Base-by-base conservation (phyloP, 371 early-diverging fungal species). In the Mortierella sp. region DNA sequence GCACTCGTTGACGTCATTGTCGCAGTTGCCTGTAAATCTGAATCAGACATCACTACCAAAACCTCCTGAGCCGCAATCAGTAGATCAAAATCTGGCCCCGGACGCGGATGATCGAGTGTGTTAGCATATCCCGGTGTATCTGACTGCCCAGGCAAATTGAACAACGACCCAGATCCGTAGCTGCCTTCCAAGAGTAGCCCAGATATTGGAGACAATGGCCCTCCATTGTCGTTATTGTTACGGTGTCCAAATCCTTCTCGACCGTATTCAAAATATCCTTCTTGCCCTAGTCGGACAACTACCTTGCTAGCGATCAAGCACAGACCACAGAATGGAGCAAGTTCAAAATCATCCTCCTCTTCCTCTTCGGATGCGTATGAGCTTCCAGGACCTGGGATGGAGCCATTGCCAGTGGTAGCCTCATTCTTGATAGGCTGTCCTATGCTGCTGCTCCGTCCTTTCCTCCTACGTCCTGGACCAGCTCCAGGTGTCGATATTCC, bases 241-340 rank as follows among this genome's bases (percentile, higher is more conserved):
- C 63, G 69, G 15, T 57, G 73, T 9, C 76, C 75, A 55, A 80
- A 74, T 6, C 81, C 81, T 24, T 73, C 80, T 24, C 78, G 72
- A n/a, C 76, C 69, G 53, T 77, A 76, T 62, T 71, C 73, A 76
- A 80, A 68, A 69, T 83, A 79, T 4, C 84, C 69, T 45, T 84
- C 75, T 47, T 83, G 80, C n/a, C 84, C 76, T 10, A 75, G 50
- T 3, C 83, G 72, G 22, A 83, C 24, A 0, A 83, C 76, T 4
- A 74, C 65, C 47, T 84, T 83, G 53, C 84, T 72, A 4, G 83
- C 84, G 21, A 83, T 80, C 47, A 84, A 66, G 58, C 84, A 84
- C 58, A 84, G 47, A 41, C 84, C 84, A 65, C 84, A 84, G 68
- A 84, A 84, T 21, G 84, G 84, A 19, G 84, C 83, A 65, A 84